Conservation (phyloP, 352 stramenopile genomes). For the Phytophthora sansomeana region DNA sequence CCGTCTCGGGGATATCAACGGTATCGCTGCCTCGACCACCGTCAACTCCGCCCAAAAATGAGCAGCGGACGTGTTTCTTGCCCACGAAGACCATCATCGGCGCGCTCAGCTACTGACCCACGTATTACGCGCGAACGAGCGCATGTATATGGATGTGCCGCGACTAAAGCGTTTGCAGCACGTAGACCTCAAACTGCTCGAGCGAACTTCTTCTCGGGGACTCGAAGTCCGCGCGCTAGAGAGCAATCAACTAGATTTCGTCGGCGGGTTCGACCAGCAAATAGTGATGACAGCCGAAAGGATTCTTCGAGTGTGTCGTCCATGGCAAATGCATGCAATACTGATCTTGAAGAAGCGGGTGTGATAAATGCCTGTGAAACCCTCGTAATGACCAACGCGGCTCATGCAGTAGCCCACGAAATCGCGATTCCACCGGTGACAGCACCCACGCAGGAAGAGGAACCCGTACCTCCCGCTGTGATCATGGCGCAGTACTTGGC, state of each 20-base stretch:
- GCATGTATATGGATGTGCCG: slow-evolving; percentile 60
- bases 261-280: slow-evolving; percentile 8
- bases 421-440: slow-evolving; percentile 57
- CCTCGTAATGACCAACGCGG: slow-evolving; percentile 69
- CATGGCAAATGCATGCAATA: not conserved
- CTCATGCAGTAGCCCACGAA: slow-evolving; percentile 51
- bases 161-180: slow-evolving; percentile 53
- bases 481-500: slow-evolving; percentile 71
- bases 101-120: slow-evolving; percentile 28
- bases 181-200: slow-evolving; percentile 27
- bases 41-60: not conserved
- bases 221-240: slow-evolving; percentile 11
- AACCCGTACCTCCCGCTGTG: slow-evolving; percentile 51
- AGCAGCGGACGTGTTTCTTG: slow-evolving; percentile 5
- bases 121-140: slow-evolving; percentile 54
- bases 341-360: not conserved
- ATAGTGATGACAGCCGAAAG: not conserved
- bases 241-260: slow-evolving; percentile 21
- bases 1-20: not conserved
- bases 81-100: slow-evolving; percentile 39
- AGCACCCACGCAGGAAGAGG: slow-evolving; percentile 39
- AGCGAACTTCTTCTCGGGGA: slow-evolving; percentile 17
- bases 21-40: slow-evolving; percentile 10
- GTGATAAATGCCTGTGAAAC: slow-evolving; percentile 52
- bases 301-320: not conserved